Evolutionary conservation across 306 rosid genomes (phyloP), one percentile per base, ranked within the genome.

Genomic region (Cicer arietinum): DNA sequence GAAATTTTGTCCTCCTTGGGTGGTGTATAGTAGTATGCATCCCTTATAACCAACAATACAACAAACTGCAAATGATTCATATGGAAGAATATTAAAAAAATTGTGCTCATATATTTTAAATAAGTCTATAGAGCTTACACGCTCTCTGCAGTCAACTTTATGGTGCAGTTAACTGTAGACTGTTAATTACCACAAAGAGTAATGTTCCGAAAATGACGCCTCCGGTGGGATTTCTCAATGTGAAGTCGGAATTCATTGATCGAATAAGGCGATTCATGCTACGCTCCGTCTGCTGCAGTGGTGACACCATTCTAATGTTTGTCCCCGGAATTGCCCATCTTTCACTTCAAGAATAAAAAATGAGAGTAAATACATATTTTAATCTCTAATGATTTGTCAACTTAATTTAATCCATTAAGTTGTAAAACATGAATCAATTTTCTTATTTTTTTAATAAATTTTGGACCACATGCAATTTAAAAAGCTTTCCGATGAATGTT

Each of bases 111-210:
- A 3, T 50, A 25, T 16, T 4, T 4, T 52, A 16, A 7, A n/a
- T 6, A 52, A 30, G 5, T 30, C 37, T 30, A 30, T 3, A 2
- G 5, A 30, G 4, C 0, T 25, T 25, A 25, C 4, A 18, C 1
- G 0, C 35, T 25, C 35, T 25, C 35, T 25, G 0, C 35, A 25
- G 35, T 25, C 4, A 0, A 25, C 4, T 25, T 25, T 25, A 25
- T 25, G 35, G 4, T 25, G 3, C 30, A 25, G 30, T 25, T 25
- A 25, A 2, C 3, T 25, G 30, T 2, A 25, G 35, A 25, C 4
- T 4, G 25, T 18, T 54, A 54, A 54, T 54, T 54, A 81, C 85
- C 8, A 76, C 6, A n/a, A 81, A 44, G 11, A 81, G 70, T 7
- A 44, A 7, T 0, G 47, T 47, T 17, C 75, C 85, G 6, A 65